phyloP scores from a whole-genome alignment of 208 protist genomes.

The Acanthamoeba lenticulata region DNA sequence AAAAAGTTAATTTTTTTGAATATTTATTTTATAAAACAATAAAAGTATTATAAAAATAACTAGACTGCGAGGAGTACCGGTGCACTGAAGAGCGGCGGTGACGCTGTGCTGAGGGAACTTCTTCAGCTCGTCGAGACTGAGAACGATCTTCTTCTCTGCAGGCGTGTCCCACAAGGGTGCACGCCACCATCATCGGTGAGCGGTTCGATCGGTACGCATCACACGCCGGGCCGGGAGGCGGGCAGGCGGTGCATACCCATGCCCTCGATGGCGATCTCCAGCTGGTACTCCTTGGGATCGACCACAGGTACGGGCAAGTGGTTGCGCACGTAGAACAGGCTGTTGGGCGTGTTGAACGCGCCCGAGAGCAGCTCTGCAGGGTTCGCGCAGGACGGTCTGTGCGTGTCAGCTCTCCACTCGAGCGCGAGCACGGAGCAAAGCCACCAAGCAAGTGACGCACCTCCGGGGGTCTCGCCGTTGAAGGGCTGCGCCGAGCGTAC shows the following conservation, averaged over 20 bases:
- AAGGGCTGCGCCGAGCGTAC: background rate
- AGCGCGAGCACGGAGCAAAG: conserved; percentile 69
- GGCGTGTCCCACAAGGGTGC: background rate
- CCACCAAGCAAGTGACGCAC: background rate
- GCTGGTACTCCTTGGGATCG: conserved; percentile 78
- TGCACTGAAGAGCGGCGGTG: conserved; percentile 86
- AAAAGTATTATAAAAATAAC: too few species aligned
- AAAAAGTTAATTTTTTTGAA: background rate
- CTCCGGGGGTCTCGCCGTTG: conserved; percentile 7
- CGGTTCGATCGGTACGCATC: background rate
- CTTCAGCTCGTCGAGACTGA: conserved; percentile 86
- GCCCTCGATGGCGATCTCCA: conserved; percentile 74
- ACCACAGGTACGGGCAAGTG: conserved; percentile 89
- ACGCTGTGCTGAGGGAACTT: conserved; percentile 81
- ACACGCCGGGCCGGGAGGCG: background rate
- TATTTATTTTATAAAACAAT: background rate
- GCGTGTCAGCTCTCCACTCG: conserved; percentile 9
- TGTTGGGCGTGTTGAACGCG: conserved; percentile 87
- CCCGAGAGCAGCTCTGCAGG: conserved; percentile 76
- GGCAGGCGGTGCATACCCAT: background rate
- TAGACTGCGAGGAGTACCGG: background rate
- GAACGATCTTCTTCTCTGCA: conserved; percentile 74
- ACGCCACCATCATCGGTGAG: too few species aligned
- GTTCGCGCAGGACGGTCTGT: background rate
- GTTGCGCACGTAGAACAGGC: conserved; percentile 89